Conservation (phyloP, 2,329 filamentous ascomycete genomes). For the Colletotrichum chlorophyti region DNA sequence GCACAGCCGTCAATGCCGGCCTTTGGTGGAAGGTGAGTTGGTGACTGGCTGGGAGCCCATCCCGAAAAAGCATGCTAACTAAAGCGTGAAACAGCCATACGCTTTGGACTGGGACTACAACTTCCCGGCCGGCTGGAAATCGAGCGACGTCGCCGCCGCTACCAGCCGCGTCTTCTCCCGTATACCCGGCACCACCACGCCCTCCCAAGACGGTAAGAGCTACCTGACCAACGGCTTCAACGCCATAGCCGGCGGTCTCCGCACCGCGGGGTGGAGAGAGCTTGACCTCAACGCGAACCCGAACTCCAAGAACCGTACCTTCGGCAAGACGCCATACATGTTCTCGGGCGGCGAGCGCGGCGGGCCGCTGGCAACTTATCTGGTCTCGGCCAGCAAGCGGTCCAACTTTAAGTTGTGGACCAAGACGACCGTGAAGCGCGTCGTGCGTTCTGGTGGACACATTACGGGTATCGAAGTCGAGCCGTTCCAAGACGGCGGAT, state of each 20-base stretch:
- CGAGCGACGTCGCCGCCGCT: conserved; percentile 64
- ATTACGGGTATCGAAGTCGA: conserved; percentile 75
- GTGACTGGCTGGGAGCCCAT: no score
- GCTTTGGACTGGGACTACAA: conserved; percentile 73
- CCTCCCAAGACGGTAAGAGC: conserved; percentile 69
- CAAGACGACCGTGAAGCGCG: conserved; percentile 70
- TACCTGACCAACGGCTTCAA: conserved; percentile 74
- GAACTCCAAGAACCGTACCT: conserved; percentile 70
- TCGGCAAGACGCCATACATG: conserved; percentile 71
- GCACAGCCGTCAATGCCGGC: conserved; percentile 71
- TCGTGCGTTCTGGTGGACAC: conserved; percentile 67
- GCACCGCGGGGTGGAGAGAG: conserved; percentile 66
- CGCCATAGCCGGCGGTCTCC: conserved; percentile 65
- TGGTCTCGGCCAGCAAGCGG: conserved; percentile 64
- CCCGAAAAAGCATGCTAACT: not conserved
- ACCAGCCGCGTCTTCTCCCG: conserved; percentile 69
- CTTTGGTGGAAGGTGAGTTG: conserved; percentile 67
- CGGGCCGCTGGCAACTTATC: conserved; percentile 75
- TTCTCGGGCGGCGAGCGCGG: conserved; percentile 70
- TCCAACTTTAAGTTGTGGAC: conserved; percentile 72
- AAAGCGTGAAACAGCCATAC: conserved; percentile 51
- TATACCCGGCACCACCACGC: conserved; percentile 73
- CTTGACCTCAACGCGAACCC: conserved; percentile 67
- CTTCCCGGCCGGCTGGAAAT: conserved; percentile 76
- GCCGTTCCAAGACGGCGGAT: conserved; percentile 57